Evolutionary conservation across 495 filamentous ascomycete species (phyloP), one percentile per base, ranked within the genome.

Genomic region (Haplographium delicatum): DNA sequence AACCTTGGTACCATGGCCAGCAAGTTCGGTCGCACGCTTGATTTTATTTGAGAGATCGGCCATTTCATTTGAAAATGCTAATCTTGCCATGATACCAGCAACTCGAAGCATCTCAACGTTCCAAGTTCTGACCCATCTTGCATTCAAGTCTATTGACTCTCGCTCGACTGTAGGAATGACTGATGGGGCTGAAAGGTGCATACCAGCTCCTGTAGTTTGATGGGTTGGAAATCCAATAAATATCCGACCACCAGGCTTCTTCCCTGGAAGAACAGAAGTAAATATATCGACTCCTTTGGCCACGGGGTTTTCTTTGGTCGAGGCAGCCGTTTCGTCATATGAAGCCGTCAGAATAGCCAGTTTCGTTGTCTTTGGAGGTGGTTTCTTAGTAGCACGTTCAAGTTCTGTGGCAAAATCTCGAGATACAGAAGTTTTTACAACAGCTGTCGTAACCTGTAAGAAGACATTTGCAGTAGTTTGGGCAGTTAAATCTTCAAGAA

Each of bases 141-240:
- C 93, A 67, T 97, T 97, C 44, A 99, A 74, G 62, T 99, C 94
- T 37, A 97, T 95, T 43, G 85, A 89, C 65, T 99, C 94, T 47
- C 94, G 81, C 70, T 99, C 94, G n/a, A 97, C 94, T 0, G 94
- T 99, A 2, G 94, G 94, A 54, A 99, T 97, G 31, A 97, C 84
- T 13, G 91, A 96, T 5, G 91, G 91, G 1, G 94, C 94, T n/a
- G 90, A 96, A n/a, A 99, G 85, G 68, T 99, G 94, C 58, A 89
- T 87, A 26, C 89, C 86, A 10, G 91, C 82, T 22, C 90, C 90
- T 2, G 94, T 99, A 1, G 94, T 99, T 68, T 99, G 94, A 39
- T 87, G 86, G 3, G 94, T 99, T 20, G 93, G 91, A 64, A 97
- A 97, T 1, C 94, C 94, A 59, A 99, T 99, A 62, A 96, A 99